Evolutionary conservation across 768 basidiomycete species (phyloP), one percentile per base, ranked within the genome.

Genomic region (Rubroboletus satanas): DNA sequence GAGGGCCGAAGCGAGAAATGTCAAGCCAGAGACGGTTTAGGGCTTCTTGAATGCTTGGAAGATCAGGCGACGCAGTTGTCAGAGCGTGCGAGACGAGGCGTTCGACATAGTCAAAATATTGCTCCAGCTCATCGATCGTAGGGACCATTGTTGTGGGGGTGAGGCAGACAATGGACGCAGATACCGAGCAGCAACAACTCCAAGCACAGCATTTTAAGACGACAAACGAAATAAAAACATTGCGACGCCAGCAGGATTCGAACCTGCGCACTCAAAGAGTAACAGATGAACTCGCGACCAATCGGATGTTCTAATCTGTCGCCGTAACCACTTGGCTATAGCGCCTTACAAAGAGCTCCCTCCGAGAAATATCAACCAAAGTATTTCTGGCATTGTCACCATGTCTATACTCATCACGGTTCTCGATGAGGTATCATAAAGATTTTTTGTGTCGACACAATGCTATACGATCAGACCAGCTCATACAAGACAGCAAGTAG

Each of bases 321-420:
- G 83, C 83, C 79, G 79, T 85, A 84, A 84, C 83, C 82, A 83
- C 83, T 84, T 84, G 80, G 83, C 82, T 83, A 85, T 84, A 82
- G 83, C 81, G 83, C 82, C 83, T 65, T 67, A 1, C 1, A 8
- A 14, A 17, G 26, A 26, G 26, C 26, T 1, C 26, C 26, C 26
- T 5, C 26, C 5, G 26, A 26, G 26, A 26, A 26, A 26, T 26
- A 28, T 35, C 9, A 28, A n/a, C 8, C 14, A 1, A 11, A 7
- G 14, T 5, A 8, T 5, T 12, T 5, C 2, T n/a, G 18, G 26
- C 11, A 45, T 21, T 28, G 8, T 15, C 8, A 6, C 23, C 8
- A 18, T 11, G 7, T 23, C 12, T 23, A 43, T 18, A 4, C 26
- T 26, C 26, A 26, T 26, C 26, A 5, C 5, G 5, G 26, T 26